A percentile compares a stretch with the other conserved stretches of the same genome.
Evolutionary conservation across 2,329 filamentous ascomycete genomes (phyloP).

Genomic region (Drechslera avenae): DNA sequence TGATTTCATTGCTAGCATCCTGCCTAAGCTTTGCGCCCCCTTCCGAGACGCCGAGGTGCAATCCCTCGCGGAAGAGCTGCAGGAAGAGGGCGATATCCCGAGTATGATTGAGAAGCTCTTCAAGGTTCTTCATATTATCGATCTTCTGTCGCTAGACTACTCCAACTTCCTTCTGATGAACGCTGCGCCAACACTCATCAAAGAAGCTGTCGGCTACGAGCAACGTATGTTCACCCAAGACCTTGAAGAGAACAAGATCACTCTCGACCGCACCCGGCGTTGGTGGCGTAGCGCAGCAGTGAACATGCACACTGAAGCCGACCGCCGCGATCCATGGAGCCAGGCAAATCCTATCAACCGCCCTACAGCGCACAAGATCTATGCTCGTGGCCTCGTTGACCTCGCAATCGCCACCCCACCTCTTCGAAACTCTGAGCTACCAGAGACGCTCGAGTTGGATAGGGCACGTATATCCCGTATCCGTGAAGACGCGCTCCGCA

Average conservation of each 20-base stretch:
- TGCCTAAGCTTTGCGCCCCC: slow-evolving; percentile 81
- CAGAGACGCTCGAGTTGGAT: slow-evolving; percentile 77
- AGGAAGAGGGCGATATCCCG: slow-evolving; percentile 54
- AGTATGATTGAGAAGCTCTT: slow-evolving; percentile 77
- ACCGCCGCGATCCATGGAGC: slow-evolving; percentile 70
- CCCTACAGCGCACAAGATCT: slow-evolving; percentile 71
- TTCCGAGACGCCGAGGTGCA: slow-evolving; percentile 79
- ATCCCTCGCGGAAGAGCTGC: slow-evolving; percentile 65
- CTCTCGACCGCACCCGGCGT: slow-evolving; percentile 64
- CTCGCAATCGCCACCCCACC: slow-evolving; percentile 71
- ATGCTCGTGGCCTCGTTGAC: slow-evolving; percentile 76
- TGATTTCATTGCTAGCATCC: slow-evolving; percentile 71
- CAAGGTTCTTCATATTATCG: slow-evolving; percentile 74
- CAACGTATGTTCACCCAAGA: slow-evolving; percentile 72
- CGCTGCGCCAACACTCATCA: slow-evolving; percentile 72
- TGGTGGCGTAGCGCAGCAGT: slow-evolving; percentile 70
- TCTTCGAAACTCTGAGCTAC: slow-evolving; percentile 61
- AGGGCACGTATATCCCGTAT: slow-evolving; percentile 64
- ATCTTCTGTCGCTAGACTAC: slow-evolving; percentile 79
- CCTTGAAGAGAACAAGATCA: slow-evolving; percentile 61
- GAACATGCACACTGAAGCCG: slow-evolving; percentile 69
- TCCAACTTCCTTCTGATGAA: slow-evolving; percentile 79
- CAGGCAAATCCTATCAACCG: slow-evolving; percentile 61
- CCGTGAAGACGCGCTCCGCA: slow-evolving; percentile 63
- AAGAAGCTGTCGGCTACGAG: slow-evolving; percentile 74